These are phyloP conservation scores for Danielia oregonensis DNA, from an alignment of 805 yeast genomes.

Conservation along the genomic window DNA sequence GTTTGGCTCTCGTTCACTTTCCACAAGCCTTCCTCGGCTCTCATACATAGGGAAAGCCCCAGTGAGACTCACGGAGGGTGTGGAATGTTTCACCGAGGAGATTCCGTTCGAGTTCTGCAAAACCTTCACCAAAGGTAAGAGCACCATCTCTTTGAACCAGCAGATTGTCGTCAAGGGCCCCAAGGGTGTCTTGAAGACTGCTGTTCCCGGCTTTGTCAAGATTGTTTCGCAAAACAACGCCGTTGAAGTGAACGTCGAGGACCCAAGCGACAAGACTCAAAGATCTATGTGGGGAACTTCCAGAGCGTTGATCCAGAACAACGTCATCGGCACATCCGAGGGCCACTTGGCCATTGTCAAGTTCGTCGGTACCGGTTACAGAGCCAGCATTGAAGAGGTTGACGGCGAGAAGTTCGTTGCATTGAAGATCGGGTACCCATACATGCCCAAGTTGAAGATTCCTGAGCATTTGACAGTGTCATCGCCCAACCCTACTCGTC, in stretches of 20 bases:
- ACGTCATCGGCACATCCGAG: constrained; percentile 83
- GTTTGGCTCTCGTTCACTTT: constrained; percentile 13
- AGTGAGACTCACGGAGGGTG: constrained; percentile 61
- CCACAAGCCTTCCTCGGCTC: constrained; percentile 10
- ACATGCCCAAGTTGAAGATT: constrained; percentile 67
- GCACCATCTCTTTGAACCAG: constrained; percentile 54
- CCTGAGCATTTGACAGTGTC: constrained; percentile 74
- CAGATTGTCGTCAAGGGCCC: constrained; percentile 70
- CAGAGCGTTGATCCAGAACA: constrained; percentile 72
- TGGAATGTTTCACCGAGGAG: constrained; percentile 43
- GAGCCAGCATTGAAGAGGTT: constrained; percentile 70
- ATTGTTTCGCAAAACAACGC: constrained; percentile 36
- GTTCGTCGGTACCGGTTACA: constrained; percentile 95
- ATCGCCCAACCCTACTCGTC: constrained; percentile 81
- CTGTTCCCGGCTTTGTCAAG: constrained; percentile 69
- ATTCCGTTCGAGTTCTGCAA: constrained; percentile 53
- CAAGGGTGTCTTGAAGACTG: constrained; percentile 59
- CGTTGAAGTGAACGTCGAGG: constrained; percentile 53
- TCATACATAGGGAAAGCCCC: constrained; percentile 85
- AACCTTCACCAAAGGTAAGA: constrained; percentile 63
- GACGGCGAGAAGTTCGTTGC: constrained; percentile 55
- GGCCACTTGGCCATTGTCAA: constrained; percentile 86
- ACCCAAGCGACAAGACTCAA: constrained; percentile 60
- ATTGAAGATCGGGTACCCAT: constrained; percentile 86
- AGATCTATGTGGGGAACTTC: constrained; percentile 94